phyloP scores from a whole-genome alignment of 306 rosid genomes.

The Cucurbita argyrosperma region DNA sequence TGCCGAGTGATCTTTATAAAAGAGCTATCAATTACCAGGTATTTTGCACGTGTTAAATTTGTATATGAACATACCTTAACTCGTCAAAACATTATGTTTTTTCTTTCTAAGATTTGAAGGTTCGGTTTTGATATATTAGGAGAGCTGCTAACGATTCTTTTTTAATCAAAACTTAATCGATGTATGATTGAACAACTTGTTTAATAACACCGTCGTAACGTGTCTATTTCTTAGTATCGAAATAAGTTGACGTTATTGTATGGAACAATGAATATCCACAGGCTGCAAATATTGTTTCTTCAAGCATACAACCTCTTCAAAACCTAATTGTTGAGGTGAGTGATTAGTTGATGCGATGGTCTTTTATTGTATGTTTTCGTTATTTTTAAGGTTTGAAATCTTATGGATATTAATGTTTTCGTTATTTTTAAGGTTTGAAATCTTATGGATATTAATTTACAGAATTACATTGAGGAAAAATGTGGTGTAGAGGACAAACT shows the following conservation, averaged over 20 bases:
- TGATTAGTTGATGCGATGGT: neutral
- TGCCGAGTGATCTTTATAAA: slow-evolving; percentile 41
- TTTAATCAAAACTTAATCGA: neutral
- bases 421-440: neutral
- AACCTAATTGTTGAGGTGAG: neutral
- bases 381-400: neutral
- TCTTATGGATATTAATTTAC: slow-evolving; percentile 7
- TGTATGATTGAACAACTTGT: no score
- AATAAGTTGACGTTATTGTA: neutral
- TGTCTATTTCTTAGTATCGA: no score
- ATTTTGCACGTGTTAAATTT: neutral
- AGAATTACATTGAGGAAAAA: slow-evolving; percentile 63
- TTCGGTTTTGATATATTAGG: no score
- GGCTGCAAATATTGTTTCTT: slow-evolving; percentile 55
- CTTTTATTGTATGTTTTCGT: neutral
- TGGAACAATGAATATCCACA: neutral
- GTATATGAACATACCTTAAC: neutral
- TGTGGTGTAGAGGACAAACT: slow-evolving; percentile 33
- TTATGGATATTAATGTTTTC: neutral
- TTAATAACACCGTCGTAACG: no score
- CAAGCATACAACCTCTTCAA: slow-evolving; percentile 59
- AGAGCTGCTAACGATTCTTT: neutral
- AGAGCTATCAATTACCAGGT: slow-evolving; percentile 71
- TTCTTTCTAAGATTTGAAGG: no score
- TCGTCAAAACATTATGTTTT: neutral